Conservation (phyloP, 2,329 filamentous ascomycete genomes). For the Diaporthe vaccinii region DNA sequence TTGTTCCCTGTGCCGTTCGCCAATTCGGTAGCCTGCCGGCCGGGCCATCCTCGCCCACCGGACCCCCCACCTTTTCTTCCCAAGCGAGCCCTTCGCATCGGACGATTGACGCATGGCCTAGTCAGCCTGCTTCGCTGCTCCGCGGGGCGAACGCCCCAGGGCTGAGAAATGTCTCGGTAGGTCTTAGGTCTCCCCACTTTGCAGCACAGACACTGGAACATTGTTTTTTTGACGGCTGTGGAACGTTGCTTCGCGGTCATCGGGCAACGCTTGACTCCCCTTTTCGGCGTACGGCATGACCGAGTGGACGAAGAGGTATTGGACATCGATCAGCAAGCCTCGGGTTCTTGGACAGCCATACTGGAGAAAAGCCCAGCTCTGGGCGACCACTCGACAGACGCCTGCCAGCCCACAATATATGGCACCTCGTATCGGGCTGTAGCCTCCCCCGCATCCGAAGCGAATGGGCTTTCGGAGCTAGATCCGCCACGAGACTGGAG, state of each 20-base stretch:
- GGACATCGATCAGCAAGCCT: background rate
- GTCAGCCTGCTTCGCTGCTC: constrained; percentile 16
- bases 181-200: background rate
- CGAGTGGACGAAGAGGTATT: background rate
- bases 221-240: background rate
- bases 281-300: background rate
- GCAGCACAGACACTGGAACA: background rate
- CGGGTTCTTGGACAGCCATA: background rate
- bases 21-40: constrained; percentile 20
- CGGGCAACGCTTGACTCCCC: background rate
- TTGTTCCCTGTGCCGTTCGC: background rate
- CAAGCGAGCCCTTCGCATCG: constrained; percentile 13
- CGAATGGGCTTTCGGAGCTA: background rate
- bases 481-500: constrained; percentile 11
- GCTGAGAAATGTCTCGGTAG: constrained; percentile 5
- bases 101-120: constrained; percentile 21
- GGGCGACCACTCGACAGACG: constrained; percentile 10
- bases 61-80: background rate
- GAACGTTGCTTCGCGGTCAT: constrained; percentile 15
- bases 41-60: background rate
- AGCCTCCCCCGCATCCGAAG: constrained; percentile 5
- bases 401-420: constrained; percentile 19
- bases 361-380: background rate
- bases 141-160: constrained; percentile 3
- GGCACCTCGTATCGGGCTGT: constrained; percentile 19